Base-by-base conservation (phyloP, 2,329 filamentous ascomycete species). In the Colletotrichum sp. region DNA sequence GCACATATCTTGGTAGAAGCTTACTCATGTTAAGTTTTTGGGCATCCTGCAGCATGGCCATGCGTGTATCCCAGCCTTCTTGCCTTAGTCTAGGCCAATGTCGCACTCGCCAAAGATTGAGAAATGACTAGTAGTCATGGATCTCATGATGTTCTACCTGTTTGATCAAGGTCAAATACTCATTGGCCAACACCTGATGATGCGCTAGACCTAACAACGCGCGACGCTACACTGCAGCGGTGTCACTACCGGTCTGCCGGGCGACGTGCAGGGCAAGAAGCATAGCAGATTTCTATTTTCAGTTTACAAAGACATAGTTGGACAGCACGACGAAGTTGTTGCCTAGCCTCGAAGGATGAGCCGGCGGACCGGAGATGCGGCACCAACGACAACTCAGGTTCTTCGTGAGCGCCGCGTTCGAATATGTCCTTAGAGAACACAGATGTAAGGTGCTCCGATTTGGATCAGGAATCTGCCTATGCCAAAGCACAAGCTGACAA, bases 351-450 rank as follows among this genome's bases (percentile, higher is more conserved):
- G n/a, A 67, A 34, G 36, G 39, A 75, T 75, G 75, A 76, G 39
- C 72, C 62, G 72, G 63, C 62, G 71, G 71, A 71, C 75, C 30
- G 66, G 62, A 75, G 30, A 59, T 63, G 67, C 22, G 34, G 30
- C 39, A 55, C 48, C 39, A 52, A 30, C 55, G 16, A 22, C 32
- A 57, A 16, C 30, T n/a, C 34, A 36, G 26, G 26, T 7, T 26
- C 60, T 59, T 30, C 9, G 24, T 18, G 30, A 65, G 26, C 7
- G n/a, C 44, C n/a, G 44, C n/a, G n/a, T 52, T 22, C 44, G n/a
- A 52, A 13, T 4, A 52, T 22, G 44, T 52, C 6, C 44, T 22
- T 22, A 13, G 44, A 22, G n/a, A 52, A 52, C 6, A 13, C 44
- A 52, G n/a, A 52, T 22, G 1, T 22, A 52, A 52, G n/a, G n/a